These are phyloP conservation scores for Teunomyces panamensis DNA, from an alignment of 805 yeast species.

Conservation along the genomic window DNA sequence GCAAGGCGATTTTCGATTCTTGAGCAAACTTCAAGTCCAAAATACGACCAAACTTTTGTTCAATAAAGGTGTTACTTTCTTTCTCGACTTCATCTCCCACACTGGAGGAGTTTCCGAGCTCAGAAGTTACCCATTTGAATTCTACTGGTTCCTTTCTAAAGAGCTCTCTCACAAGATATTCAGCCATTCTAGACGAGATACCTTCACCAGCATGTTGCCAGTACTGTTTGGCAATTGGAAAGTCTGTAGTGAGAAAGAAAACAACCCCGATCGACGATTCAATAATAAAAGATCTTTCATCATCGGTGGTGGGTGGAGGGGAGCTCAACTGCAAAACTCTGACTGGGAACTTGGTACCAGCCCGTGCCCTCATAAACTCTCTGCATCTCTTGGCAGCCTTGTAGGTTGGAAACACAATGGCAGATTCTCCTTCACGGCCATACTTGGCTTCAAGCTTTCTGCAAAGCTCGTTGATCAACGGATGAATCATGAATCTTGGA, in stretches of 20 bases:
- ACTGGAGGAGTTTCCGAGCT: slow-evolving; percentile 12
- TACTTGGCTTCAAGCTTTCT: slow-evolving; percentile 59
- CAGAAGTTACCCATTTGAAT: no score
- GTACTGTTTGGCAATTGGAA: slow-evolving; percentile 70
- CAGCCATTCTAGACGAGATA: slow-evolving; percentile 86
- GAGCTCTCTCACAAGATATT: slow-evolving; percentile 70
- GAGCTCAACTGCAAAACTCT: slow-evolving; percentile 74
- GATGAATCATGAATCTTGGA: slow-evolving; percentile 78
- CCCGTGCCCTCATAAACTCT: slow-evolving; percentile 54
- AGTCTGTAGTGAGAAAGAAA: slow-evolving; percentile 64
- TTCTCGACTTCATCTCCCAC: slow-evolving; percentile 32
- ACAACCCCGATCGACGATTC: slow-evolving; percentile 75
- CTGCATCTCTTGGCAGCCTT: slow-evolving; percentile 82
- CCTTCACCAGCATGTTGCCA: slow-evolving; percentile 99
- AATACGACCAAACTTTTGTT: slow-evolving; percentile 88
- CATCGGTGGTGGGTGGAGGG: slow-evolving; percentile 57
- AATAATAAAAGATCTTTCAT: slow-evolving; percentile 56
- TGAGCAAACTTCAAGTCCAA: slow-evolving; percentile 72
- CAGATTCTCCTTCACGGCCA: slow-evolving; percentile 75
- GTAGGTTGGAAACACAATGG: slow-evolving; percentile 75
- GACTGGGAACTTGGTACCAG: slow-evolving; percentile 26
- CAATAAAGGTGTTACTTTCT: slow-evolving; percentile 68
- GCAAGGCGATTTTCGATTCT: slow-evolving; percentile 72
- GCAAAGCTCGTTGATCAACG: slow-evolving; percentile 55
- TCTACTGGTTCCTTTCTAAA: slow-evolving; percentile 12